Percentiles rank a stretch among this genome's conserved stretches.
phyloP scores from a whole-genome alignment of 805 yeast species.

The Myxozyma vanderwaltii region DNA sequence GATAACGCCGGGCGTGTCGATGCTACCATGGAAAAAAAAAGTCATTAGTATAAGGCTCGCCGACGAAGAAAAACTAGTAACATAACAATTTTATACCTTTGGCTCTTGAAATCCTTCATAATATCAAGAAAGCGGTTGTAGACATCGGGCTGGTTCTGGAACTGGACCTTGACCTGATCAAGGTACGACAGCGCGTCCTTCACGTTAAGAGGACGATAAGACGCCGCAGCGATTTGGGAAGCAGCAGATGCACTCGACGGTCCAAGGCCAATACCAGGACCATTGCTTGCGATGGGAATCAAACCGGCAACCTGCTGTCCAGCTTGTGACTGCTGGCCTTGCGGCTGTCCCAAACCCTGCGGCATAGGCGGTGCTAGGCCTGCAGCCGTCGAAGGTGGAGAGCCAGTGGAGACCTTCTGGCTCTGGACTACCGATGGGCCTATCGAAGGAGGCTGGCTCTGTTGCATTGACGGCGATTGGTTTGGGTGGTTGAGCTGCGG shows the following conservation, averaged over 20 bases:
- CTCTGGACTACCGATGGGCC: slow-evolving; percentile 37
- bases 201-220: slow-evolving; percentile 74
- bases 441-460: slow-evolving; percentile 23
- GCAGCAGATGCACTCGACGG: slow-evolving; percentile 38
- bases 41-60: neutral
- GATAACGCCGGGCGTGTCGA: slow-evolving; percentile 98
- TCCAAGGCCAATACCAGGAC: slow-evolving; percentile 8
- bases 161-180: slow-evolving; percentile 93
- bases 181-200: slow-evolving; percentile 93
- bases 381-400: slow-evolving; percentile 34
- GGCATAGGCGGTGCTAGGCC: slow-evolving; percentile 18
- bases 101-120: slow-evolving; percentile 98
- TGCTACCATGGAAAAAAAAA: slow-evolving; percentile 40
- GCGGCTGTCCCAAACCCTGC: slow-evolving; percentile 25
- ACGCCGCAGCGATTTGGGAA: slow-evolving; percentile 36
- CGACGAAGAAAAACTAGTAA: neutral
- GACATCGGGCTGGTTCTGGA: slow-evolving; percentile 89
- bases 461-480: slow-evolving; percentile 30
- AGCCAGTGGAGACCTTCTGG: slow-evolving; percentile 32
- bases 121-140: slow-evolving; percentile 95
- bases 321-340: slow-evolving; percentile 20
- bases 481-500: slow-evolving; percentile 37
- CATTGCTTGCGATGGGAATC: slow-evolving; percentile 5
- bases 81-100: slow-evolving; percentile 51
- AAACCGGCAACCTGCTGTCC: slow-evolving; percentile 34